Evolutionary conservation across 2,329 filamentous ascomycete genomes (phyloP), one percentile per base, ranked within the genome.

Genomic region (Pezicula rhizophila): DNA sequence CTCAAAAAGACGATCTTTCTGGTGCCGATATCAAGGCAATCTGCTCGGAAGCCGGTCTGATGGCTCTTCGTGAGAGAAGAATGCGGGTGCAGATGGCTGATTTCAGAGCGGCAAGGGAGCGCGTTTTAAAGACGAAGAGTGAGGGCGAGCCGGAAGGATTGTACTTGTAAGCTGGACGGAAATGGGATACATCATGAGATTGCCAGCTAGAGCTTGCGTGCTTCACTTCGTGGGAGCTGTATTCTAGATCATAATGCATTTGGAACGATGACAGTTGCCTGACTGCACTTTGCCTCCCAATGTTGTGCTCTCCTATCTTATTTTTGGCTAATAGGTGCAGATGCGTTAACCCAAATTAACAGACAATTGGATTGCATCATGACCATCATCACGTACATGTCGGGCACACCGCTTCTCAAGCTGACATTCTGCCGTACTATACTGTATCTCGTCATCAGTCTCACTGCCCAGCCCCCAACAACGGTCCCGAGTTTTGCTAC

Each of bases 31-130:
- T 99, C 77, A 95, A 97, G 72, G 93, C 93, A 42, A 99, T 99
- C 63, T 99, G 93, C 73, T 96, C 91, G 26, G 93, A 99, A 68
- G 92, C 93, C 39, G 93, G 93, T 69, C 75, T 99, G 65, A 83
- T 97, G 80, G 93, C 93, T 17, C 76, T 99, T 55, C 82, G 93
- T 60, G 93, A 99, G 75, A 81, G 93, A 56, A 84, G 93, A 65
- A 99, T 99, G 93, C 84, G 92, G 48, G 93, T 99, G 50, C 92
- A 97, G 71, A 99, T 99, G 93, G 89, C 91, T 7, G 93, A 99
- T 70, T 99, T 99, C 78, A 78, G 93, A 48, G 79, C 89, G 49
- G 93, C 93, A 20, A 81, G 92, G 61, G 93, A 99, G 73, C 84
- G 89, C 57, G 95, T 99, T 54, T 78, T 99, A 69, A 95, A 95